Percentiles rank a stretch among this genome's conserved stretches.
Conservation (phyloP, 495 filamentous ascomycete species). For the Talaromyces wortmannii region DNA sequence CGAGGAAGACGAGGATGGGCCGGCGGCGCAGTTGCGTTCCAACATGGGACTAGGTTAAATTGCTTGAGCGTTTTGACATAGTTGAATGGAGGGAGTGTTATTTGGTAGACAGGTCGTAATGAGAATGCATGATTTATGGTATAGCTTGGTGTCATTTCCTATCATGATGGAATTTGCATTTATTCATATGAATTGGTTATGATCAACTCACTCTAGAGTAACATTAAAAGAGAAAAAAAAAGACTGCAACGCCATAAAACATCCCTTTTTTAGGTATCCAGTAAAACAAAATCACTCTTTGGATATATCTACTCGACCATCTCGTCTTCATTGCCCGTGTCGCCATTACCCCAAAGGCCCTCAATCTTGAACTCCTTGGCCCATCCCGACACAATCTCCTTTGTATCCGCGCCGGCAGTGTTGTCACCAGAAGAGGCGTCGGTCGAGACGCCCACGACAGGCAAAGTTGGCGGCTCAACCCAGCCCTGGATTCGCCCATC, state of each 20-base stretch:
- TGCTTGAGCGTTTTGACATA: too few relatives aligned
- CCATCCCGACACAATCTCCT: slow-evolving; percentile 88
- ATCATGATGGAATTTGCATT: too few relatives aligned
- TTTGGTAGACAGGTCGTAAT: too few relatives aligned
- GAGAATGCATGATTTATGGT: too few relatives aligned
- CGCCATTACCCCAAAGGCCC: slow-evolving; percentile 75
- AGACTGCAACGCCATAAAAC: neutral
- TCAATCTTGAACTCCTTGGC: slow-evolving; percentile 94
- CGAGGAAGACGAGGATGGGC: slow-evolving; percentile 38
- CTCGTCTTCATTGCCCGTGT: slow-evolving; percentile 33
- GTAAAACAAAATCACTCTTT: neutral
- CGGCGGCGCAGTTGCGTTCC: slow-evolving; percentile 34
- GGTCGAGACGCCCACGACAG: slow-evolving; percentile 33
- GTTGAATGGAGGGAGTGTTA: too few relatives aligned
- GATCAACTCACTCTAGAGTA: too few relatives aligned
- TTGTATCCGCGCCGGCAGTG: slow-evolving; percentile 52
- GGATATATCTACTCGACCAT: slow-evolving; percentile 27
- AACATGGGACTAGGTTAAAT: slow-evolving; percentile 30
- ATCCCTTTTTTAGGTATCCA: neutral
- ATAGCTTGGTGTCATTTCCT: too few relatives aligned
- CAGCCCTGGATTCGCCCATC: slow-evolving; percentile 94
- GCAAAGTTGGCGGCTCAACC: slow-evolving; percentile 64
- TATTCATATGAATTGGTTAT: too few relatives aligned
- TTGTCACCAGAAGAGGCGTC: slow-evolving; percentile 21
- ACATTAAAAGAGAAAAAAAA: neutral